Conservation (phyloP, 148 eudicot species). For the Pouteria glomerata region DNA sequence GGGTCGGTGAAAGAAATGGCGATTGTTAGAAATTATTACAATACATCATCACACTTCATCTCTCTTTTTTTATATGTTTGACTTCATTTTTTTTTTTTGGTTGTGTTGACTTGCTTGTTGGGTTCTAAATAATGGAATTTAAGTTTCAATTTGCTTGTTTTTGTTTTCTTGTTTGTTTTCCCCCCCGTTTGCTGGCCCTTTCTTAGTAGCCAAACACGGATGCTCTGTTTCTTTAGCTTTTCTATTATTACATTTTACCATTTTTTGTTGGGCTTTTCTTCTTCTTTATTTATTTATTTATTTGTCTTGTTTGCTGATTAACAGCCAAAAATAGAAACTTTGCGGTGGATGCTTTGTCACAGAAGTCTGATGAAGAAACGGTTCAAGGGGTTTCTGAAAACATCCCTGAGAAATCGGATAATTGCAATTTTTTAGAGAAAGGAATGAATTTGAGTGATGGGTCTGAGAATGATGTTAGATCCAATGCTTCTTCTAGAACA, state of each 20-base stretch:
- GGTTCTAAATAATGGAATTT: neutral
- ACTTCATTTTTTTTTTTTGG: slow-evolving; percentile 12
- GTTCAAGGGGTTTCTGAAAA: slow-evolving; percentile 34
- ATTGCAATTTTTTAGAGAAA: slow-evolving; percentile 25
- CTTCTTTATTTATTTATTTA: slow-evolving; percentile 1
- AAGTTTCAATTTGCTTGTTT: neutral
- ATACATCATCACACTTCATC: slow-evolving; percentile 2
- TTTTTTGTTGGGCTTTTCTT: neutral
- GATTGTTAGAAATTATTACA: neutral
- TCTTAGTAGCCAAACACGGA: neutral
- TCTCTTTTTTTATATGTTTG: neutral
- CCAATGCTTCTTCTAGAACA: slow-evolving; percentile 21
- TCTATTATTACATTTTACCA: neutral
- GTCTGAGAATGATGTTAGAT: slow-evolving; percentile 38
- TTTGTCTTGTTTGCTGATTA: slow-evolving; percentile 23
- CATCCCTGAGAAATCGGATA: slow-evolving; percentile 34
- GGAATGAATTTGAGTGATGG: slow-evolving; percentile 26
- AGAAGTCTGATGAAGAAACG: slow-evolving; percentile 47
- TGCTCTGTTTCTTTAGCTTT: neutral
- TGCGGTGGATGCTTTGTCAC: slow-evolving; percentile 39
- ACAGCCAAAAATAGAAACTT: slow-evolving; percentile 53
- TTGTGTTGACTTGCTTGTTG: slow-evolving; percentile 9
- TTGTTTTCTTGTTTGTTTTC: neutral
- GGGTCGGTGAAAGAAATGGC: neutral
- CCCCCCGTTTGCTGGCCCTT: neutral